Evolutionary conservation across 2,329 filamentous ascomycete genomes (phyloP).

Genomic region (Cordyceps fumosorosea): DNA sequence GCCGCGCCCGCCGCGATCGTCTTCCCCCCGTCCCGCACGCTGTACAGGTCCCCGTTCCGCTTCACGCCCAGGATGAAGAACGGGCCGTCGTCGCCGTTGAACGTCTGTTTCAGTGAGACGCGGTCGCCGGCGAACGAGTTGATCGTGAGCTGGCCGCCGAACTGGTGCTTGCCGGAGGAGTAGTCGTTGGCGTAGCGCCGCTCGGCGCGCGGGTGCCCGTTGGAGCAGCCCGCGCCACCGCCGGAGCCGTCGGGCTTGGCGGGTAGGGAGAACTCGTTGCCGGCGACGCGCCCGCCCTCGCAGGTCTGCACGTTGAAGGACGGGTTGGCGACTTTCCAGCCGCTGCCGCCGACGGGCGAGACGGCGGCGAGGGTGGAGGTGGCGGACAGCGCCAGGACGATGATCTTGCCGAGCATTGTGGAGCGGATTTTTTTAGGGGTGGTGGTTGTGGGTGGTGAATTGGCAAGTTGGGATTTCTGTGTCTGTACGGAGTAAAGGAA

Average conservation of each 20-base stretch:
- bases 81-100: conserved; percentile 17
- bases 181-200: conserved; percentile 6
- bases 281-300: neutral
- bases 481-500: neutral
- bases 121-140: conserved; percentile 17
- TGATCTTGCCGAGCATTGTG: neutral
- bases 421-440: too few species aligned
- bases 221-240: neutral
- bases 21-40: conserved; percentile 16
- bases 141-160: conserved; percentile 15
- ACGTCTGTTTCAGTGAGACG: conserved; percentile 20
- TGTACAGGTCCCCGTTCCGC: conserved; percentile 16
- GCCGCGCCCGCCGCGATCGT: conserved; percentile 16
- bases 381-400: neutral
- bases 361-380: neutral
- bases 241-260: neutral
- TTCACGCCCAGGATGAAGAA: conserved; percentile 18
- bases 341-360: neutral
- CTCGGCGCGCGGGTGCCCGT: conserved; percentile 4
- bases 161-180: neutral
- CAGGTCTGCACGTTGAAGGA: neutral
- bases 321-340: neutral
- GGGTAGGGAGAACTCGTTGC: neutral
- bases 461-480: neutral
- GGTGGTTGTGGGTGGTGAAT: too few species aligned